Percentiles rank a stretch among this genome's conserved stretches.
These are phyloP conservation scores for Phialophora tarda DNA, from an alignment of 2,329 filamentous ascomycete genomes.

Conservation along the genomic window DNA sequence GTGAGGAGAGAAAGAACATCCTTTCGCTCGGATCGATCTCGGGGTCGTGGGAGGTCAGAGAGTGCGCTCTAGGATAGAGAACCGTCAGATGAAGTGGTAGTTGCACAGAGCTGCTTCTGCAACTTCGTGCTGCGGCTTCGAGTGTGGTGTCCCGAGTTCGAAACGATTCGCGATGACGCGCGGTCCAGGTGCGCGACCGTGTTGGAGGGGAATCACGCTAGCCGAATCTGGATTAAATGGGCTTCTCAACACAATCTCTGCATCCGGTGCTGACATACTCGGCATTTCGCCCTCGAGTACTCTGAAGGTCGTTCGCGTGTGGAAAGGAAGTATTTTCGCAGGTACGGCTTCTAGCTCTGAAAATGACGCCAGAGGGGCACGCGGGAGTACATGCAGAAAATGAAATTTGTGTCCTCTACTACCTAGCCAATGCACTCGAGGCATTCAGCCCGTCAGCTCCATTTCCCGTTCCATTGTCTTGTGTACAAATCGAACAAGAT, in stretches of 20 bases:
- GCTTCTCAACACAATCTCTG: background rate
- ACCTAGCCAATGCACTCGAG: conserved; percentile 29
- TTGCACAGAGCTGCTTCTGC: background rate
- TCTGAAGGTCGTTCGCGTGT: background rate
- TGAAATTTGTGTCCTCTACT: conserved; percentile 24
- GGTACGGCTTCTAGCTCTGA: background rate
- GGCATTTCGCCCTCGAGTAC: background rate
- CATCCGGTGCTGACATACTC: background rate
- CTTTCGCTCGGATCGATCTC: background rate
- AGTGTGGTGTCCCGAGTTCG: background rate
- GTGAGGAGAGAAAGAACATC: conserved; percentile 19
- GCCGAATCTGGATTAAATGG: conserved; percentile 4
- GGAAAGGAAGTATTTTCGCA: background rate
- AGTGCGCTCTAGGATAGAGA: background rate
- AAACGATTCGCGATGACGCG: conserved; percentile 2
- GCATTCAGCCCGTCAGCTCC: conserved; percentile 12
- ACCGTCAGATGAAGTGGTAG: too few relatives aligned
- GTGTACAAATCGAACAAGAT: conserved; percentile 32
- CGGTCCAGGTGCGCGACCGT: conserved; percentile 12
- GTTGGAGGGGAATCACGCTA: background rate
- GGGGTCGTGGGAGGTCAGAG: background rate
- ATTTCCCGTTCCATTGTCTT: conserved; percentile 7
- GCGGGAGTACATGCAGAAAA: conserved; percentile 4
- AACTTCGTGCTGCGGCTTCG: background rate
- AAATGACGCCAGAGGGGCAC: background rate